Evolutionary conservation across 768 basidiomycete genomes (phyloP).

Genomic region (Lactifluus pinguis): DNA sequence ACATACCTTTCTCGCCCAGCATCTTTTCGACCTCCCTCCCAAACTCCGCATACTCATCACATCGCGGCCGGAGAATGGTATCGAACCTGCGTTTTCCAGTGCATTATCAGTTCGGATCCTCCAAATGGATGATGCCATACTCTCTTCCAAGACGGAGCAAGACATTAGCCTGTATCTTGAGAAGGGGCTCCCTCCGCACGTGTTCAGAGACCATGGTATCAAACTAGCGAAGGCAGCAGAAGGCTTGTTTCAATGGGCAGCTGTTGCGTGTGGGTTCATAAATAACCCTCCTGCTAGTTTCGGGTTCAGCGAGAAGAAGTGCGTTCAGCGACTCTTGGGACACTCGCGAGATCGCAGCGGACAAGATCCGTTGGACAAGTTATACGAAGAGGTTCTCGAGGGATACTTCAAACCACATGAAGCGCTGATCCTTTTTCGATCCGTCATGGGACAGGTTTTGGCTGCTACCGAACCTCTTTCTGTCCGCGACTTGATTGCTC

Average conservation of each 20-base stretch:
- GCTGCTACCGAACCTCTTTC: background rate
- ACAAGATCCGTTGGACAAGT: no score
- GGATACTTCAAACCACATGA: background rate
- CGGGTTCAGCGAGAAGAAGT: no score
- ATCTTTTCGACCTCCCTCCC: no score
- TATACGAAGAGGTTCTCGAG: background rate
- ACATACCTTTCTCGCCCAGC: no score
- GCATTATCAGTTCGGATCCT: background rate
- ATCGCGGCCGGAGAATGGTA: background rate
- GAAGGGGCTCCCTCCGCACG: background rate
- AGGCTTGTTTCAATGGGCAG: background rate
- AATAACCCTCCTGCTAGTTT: no score
- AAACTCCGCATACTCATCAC: no score
- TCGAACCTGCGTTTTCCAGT: background rate
- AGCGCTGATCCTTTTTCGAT: background rate
- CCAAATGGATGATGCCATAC: background rate
- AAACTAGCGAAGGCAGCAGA: background rate
- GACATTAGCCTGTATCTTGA: background rate
- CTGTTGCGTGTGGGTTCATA: no score
- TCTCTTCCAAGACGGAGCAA: background rate
- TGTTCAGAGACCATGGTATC: background rate
- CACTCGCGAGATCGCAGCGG: no score
- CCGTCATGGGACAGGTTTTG: background rate
- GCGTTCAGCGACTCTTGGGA: no score
- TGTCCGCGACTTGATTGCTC: background rate